phyloP scores from a whole-genome alignment of 768 basidiomycete species.

The Lactarius psammicola region DNA sequence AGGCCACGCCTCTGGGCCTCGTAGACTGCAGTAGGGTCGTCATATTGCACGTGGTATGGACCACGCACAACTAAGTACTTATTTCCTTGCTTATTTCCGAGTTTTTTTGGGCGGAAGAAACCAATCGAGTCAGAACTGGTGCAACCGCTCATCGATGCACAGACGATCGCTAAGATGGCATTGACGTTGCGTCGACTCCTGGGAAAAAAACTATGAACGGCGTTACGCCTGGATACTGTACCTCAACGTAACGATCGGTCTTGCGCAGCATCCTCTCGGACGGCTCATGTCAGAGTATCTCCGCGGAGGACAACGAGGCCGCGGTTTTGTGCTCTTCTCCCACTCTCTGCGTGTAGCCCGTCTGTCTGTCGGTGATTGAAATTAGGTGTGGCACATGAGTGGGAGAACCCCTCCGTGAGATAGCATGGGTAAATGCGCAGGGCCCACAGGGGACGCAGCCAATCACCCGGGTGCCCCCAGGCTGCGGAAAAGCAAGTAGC shows the following conservation, averaged over 20 bases:
- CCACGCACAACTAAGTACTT: neutral
- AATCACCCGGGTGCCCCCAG: neutral
- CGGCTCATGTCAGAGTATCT: neutral
- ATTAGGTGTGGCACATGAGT: neutral
- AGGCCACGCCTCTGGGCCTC: neutral
- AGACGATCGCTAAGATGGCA: neutral
- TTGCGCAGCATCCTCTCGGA: neutral
- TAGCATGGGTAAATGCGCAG: neutral
- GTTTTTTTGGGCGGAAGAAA: neutral
- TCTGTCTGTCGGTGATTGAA: neutral
- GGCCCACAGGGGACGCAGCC: neutral
- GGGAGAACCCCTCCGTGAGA: neutral
- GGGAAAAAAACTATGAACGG: neutral
- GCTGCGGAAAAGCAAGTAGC: neutral
- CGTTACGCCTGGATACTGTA: neutral
- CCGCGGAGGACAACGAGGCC: neutral
- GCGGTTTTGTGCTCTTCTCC: neutral
- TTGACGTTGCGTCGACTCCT: neutral
- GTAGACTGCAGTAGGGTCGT: neutral
- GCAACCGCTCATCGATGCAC: neutral
- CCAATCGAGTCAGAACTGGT: neutral
- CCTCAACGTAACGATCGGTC: neutral
- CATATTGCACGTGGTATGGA: neutral
- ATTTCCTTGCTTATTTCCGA: neutral
- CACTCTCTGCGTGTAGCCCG: neutral